Evolutionary conservation across 2,329 filamentous ascomycete species (phyloP).

Genomic region (Parastagonospora avenae): DNA sequence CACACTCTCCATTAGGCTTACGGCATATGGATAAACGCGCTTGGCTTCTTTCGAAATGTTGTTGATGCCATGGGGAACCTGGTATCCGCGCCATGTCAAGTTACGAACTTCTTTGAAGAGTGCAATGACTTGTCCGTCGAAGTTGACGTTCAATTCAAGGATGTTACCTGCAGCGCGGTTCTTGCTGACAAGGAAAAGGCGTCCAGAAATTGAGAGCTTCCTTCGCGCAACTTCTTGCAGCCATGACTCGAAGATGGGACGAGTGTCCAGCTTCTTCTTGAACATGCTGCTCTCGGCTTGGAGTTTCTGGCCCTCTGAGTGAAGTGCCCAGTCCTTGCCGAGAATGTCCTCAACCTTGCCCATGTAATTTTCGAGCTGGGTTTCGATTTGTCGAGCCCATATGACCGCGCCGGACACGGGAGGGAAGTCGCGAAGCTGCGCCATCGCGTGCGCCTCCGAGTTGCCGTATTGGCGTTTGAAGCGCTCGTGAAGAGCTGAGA

Average conservation of each 20-base stretch:
- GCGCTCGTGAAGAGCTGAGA: slow-evolving; percentile 88
- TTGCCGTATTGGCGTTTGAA: slow-evolving; percentile 99
- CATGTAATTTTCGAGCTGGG: slow-evolving; percentile 95
- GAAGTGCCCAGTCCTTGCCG: slow-evolving; percentile 90
- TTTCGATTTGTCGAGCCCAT: slow-evolving; percentile 96
- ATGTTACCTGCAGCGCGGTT: slow-evolving; percentile 90
- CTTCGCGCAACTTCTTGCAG: slow-evolving; percentile 85
- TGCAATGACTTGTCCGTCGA: slow-evolving; percentile 95
- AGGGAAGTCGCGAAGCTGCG: slow-evolving; percentile 91
- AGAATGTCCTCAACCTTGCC: slow-evolving; percentile 98
- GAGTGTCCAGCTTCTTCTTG: slow-evolving; percentile 92
- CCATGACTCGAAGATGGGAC: slow-evolving; percentile 95
- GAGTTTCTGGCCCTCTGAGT: slow-evolving; percentile 92
- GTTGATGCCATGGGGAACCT: slow-evolving; percentile 90
- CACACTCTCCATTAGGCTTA: slow-evolving; percentile 99
- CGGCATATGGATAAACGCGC: slow-evolving; percentile 95
- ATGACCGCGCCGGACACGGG: slow-evolving; percentile 97
- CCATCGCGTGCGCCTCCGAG: slow-evolving; percentile 97
- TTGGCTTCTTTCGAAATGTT: slow-evolving; percentile 99
- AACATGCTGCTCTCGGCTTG: slow-evolving; percentile 91
- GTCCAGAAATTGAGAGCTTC: slow-evolving; percentile 88
- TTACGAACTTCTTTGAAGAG: slow-evolving; percentile 99
- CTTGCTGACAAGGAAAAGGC: slow-evolving; percentile 86
- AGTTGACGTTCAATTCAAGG: slow-evolving; percentile 90
- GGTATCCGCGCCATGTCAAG: slow-evolving; percentile 90